Evolutionary conservation across 768 basidiomycete genomes (phyloP), one percentile per base, ranked within the genome.

Genomic region (Lyophyllum shimeji): DNA sequence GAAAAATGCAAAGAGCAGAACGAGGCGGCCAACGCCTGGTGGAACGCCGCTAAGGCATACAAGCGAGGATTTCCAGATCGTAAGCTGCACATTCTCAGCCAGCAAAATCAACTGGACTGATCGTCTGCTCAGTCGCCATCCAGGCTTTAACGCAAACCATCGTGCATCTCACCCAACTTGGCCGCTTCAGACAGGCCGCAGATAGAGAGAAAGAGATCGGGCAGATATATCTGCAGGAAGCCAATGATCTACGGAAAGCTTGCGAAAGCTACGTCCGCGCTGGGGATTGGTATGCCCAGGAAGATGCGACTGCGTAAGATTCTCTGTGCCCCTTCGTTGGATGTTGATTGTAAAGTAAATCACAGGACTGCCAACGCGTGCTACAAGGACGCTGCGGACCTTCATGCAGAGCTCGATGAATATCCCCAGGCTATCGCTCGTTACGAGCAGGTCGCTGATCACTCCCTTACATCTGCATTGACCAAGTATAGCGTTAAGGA

Each of bases 401-500:
- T 98, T 11, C 90, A 92, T 63, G 97, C 91, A 12, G 89, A 95
- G 53, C 71, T 98, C 20, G 91, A 89, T 57, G 83, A 98, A 63
- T 98, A 87, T 69, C 76, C 83, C 13, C 80, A 84, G 60, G 95
- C 97, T 12, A 93, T 98, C 63, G 78, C 85, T 57, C 87, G 87
- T 57, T 99, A 96, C 63, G 91, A 95, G 65, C 85, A 88, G 66
- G 95, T 98, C 44, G 96, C 94, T 4, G 80, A 88, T 59, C 86
- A 90, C 67, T 91, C 89, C 8, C 78, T 98, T 42, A 74, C 73
- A 0, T 93, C 90, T 18, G 77, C 87, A 8, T 74, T 98, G 63
- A 98, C 97, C n/a, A 95, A 94, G 71, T 99, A 98, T 75, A 94
- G 90, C 59, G 97, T 98, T 63, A 98, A 98, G 75, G 97, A 98